Evolutionary conservation across 2,329 filamentous ascomycete genomes (phyloP).

Genomic region (Trichoderma breve): DNA sequence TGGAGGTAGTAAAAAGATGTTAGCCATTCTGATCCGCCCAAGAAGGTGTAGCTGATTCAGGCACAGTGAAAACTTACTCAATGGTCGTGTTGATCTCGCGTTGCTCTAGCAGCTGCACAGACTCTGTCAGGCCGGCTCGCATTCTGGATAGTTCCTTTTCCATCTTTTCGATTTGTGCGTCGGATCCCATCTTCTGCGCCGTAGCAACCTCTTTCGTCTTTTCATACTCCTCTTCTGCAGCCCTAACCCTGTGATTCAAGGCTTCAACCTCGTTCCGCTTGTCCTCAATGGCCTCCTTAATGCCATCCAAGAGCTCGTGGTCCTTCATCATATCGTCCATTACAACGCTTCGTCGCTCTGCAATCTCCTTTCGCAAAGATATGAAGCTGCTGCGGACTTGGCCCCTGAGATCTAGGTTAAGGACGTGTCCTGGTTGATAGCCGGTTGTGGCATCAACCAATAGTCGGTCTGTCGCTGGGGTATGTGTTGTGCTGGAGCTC

Average conservation of each 20-base stretch:
- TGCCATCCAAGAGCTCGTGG: conserved; percentile 87
- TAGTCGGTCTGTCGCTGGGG: conserved; percentile 64
- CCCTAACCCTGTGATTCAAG: conserved; percentile 80
- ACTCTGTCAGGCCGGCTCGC: conserved; percentile 78
- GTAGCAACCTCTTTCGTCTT: conserved; percentile 84
- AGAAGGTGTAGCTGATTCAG: not conserved
- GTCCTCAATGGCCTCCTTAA: conserved; percentile 96
- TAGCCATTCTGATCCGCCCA: not conserved
- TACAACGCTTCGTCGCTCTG: conserved; percentile 77
- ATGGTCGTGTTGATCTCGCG: conserved; percentile 95
- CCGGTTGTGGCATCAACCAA: conserved; percentile 79
- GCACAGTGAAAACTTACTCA: conserved; percentile 59
- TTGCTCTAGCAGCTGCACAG: conserved; percentile 88
- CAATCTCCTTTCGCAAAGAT: conserved; percentile 80
- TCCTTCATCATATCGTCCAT: conserved; percentile 93
- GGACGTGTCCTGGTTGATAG: conserved; percentile 83
- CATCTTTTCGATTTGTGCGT: conserved; percentile 97
- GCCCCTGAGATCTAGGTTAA: conserved; percentile 85
- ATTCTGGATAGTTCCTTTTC: conserved; percentile 97
- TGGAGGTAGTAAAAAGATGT: conserved; percentile 35
- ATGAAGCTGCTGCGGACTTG: conserved; percentile 77
- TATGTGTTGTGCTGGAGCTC: conserved; percentile 36
- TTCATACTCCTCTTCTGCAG: conserved; percentile 90
- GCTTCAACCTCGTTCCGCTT: conserved; percentile 91
- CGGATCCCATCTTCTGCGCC: conserved; percentile 82